Evolutionary conservation across 2,329 filamentous ascomycete genomes (phyloP).

Genomic region (Cordyceps fumosorosea): DNA sequence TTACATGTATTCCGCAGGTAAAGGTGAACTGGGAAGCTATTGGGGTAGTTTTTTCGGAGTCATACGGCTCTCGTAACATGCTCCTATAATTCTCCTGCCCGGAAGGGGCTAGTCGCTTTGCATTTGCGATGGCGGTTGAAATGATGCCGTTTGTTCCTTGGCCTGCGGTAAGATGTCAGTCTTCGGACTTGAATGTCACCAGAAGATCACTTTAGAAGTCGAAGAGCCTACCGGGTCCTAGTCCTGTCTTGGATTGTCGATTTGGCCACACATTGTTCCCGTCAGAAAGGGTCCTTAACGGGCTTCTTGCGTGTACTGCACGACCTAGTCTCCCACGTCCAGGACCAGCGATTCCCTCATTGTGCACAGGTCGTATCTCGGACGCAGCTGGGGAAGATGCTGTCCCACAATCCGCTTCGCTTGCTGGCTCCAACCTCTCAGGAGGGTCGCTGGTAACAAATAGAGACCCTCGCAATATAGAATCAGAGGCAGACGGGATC

Average conservation of each 20-base stretch:
- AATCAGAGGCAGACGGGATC: constrained; percentile 81
- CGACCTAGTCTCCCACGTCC: constrained; percentile 81
- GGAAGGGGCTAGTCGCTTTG: constrained; percentile 60
- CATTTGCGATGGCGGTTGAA: constrained; percentile 84
- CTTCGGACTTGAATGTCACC: background rate
- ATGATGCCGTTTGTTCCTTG: constrained; percentile 69
- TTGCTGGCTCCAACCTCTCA: background rate
- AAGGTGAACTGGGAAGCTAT: constrained; percentile 92
- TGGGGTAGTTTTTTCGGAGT: constrained; percentile 62
- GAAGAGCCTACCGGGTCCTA: background rate
- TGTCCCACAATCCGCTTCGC: constrained; percentile 21
- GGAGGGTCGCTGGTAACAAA: constrained; percentile 14
- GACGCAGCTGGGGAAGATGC: constrained; percentile 26
- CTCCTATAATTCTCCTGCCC: constrained; percentile 60
- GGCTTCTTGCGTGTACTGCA: constrained; percentile 52
- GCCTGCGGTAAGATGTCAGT: constrained; percentile 17
- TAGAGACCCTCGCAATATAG: constrained; percentile 33
- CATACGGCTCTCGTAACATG: constrained; percentile 54
- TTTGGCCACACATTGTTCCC: constrained; percentile 49
- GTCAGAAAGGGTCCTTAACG: constrained; percentile 54
- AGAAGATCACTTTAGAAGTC: background rate
- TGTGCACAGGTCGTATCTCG: constrained; percentile 45
- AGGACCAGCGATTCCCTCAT: constrained; percentile 68
- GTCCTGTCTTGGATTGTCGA: constrained; percentile 37
- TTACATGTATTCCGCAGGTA: constrained; percentile 84